Evolutionary conservation across 352 stramenopile species (phyloP).

Genomic region (Globisporangium takayamanum): DNA sequence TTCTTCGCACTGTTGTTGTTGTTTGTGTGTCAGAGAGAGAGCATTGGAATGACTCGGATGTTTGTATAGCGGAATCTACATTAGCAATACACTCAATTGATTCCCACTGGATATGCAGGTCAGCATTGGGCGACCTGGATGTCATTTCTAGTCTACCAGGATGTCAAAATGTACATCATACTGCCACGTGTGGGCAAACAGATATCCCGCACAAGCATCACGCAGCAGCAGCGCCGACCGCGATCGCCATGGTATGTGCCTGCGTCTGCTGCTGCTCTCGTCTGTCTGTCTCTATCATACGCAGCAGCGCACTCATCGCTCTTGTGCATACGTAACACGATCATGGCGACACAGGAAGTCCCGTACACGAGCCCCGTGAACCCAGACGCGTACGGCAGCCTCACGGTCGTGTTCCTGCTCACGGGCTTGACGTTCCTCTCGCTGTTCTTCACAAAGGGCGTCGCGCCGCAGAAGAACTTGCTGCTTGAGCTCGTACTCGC

Average conservation of each 20-base stretch:
- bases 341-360: constrained; percentile 42
- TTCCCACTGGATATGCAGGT: not conserved
- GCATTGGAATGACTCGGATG: not conserved
- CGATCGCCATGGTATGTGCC: not conserved
- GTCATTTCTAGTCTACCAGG: no score
- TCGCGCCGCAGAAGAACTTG: constrained; percentile 74
- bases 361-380: constrained; percentile 77
- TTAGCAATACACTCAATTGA: not conserved
- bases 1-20: not conserved
- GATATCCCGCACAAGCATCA: not conserved
- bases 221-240: not conserved
- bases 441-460: constrained; percentile 75
- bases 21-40: not conserved
- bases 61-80: not conserved
- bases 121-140: no score
- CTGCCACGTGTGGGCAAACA: not conserved
- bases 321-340: not conserved
- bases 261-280: not conserved
- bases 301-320: not conserved
- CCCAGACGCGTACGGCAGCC: constrained; percentile 58
- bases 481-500: constrained; percentile 61
- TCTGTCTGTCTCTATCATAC: not conserved
- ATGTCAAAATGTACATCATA: no score
- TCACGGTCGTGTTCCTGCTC: constrained; percentile 51
- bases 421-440: constrained; percentile 73